Evolutionary conservation across 768 basidiomycete genomes (phyloP).

Genomic region (Boletus vinaceobasis): DNA sequence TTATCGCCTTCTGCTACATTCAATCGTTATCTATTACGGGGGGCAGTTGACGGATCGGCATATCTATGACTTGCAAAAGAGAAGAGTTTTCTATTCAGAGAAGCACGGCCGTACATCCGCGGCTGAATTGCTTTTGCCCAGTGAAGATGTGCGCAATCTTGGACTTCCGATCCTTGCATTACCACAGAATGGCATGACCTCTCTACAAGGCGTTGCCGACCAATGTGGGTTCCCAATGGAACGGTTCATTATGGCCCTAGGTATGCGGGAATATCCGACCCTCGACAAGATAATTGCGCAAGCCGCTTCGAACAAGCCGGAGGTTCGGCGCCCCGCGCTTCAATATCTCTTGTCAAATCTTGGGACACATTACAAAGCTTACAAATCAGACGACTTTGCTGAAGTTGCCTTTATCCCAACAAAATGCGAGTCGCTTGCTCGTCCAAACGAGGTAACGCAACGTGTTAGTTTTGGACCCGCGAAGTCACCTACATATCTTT

Average conservation of each 20-base stretch:
- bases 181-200: not conserved
- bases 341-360: constrained; percentile 12
- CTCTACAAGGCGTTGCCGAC: not conserved
- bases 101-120: not conserved
- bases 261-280: not conserved
- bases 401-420: constrained; percentile 14
- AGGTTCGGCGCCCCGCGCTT: constrained; percentile 1
- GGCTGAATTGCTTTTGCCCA: constrained; percentile 77
- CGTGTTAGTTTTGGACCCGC: not conserved
- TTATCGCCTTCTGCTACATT: constrained; percentile 38
- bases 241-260: constrained; percentile 1
- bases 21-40: constrained; percentile 56
- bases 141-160: constrained; percentile 60
- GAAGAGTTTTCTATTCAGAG: constrained; percentile 6
- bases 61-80: not conserved
- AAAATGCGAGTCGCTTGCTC: not conserved
- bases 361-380: constrained; percentile 5
- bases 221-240: not conserved
- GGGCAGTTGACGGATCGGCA: not conserved
- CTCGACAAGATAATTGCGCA: constrained; percentile 3
- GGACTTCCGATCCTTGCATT: constrained; percentile 69
- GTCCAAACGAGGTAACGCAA: constrained; percentile 9
- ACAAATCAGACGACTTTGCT: constrained; percentile 9
- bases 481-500: not conserved
- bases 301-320: constrained; percentile 4